Percentiles rank a stretch among this genome's conserved stretches.
phyloP scores from a whole-genome alignment of 495 filamentous ascomycete genomes.

The Neurospora sp. region DNA sequence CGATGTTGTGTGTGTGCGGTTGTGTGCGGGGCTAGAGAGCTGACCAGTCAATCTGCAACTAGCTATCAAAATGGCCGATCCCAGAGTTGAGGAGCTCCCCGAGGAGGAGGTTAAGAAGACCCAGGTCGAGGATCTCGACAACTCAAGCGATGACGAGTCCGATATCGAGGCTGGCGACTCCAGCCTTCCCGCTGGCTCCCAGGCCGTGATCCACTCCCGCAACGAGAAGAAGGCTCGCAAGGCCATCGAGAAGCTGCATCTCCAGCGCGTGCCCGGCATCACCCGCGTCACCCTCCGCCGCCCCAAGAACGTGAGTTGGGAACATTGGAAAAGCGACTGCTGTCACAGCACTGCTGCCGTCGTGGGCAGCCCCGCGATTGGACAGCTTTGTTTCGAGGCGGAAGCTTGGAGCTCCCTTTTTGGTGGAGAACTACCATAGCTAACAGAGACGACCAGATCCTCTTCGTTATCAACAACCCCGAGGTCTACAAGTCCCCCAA shows the following conservation, averaged over 20 bases:
- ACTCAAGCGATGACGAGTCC: conserved; percentile 63
- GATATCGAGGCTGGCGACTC: conserved; percentile 58
- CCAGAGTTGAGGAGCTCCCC: conserved; percentile 92
- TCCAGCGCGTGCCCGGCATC: conserved; percentile 94
- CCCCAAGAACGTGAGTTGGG: conserved; percentile 85
- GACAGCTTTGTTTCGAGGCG: background rate
- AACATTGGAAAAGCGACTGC: background rate
- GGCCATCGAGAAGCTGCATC: conserved; percentile 93
- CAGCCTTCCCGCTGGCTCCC: conserved; percentile 73
- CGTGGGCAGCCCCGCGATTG: background rate
- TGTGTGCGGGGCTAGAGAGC: conserved; percentile 16
- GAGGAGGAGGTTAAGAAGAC: conserved; percentile 78
- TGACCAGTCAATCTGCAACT: conserved; percentile 12
- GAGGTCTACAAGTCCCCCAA: conserved; percentile 98
- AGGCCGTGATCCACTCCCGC: conserved; percentile 86
- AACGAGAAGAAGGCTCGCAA: conserved; percentile 99
- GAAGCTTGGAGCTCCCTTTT: conserved; percentile 1
- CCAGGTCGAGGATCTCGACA: conserved; percentile 68
- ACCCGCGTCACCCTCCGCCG: conserved; percentile 94
- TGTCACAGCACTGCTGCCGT: background rate
- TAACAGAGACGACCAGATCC: conserved; percentile 53
- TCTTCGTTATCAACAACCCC: conserved; percentile 98
- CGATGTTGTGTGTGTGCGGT: background rate
- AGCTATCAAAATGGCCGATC: conserved; percentile 70
- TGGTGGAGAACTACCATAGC: conserved; percentile 4